Conservation (phyloP, 2,329 filamentous ascomycete genomes). For the Hypomyces rosellus region DNA sequence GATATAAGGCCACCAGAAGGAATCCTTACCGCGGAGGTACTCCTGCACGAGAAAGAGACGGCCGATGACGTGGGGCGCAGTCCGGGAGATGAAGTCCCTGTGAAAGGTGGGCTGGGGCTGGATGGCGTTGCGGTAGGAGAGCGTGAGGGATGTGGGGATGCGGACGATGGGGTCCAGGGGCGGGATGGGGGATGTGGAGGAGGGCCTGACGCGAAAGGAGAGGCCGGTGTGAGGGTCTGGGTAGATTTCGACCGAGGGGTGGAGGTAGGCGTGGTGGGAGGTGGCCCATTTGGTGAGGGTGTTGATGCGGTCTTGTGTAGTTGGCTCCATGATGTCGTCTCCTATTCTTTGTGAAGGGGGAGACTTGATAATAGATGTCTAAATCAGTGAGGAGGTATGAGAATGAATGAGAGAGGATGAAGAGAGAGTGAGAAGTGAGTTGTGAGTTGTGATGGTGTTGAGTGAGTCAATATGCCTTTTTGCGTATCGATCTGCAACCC, state of each 20-base stretch:
- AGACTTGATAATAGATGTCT: too few relatives aligned
- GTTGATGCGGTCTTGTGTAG: constrained; percentile 15
- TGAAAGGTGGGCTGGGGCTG: constrained; percentile 34
- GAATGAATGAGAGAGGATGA: too few relatives aligned
- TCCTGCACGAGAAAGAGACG: constrained; percentile 66
- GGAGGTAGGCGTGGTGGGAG: constrained; percentile 40
- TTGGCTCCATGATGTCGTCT: too few relatives aligned
- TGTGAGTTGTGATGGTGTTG: too few relatives aligned
- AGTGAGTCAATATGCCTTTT: too few relatives aligned
- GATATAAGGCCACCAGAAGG: constrained; percentile 66
- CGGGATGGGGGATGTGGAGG: constrained; percentile 20
- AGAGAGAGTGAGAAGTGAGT: too few relatives aligned
- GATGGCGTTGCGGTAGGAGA: constrained; percentile 54
- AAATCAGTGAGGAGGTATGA: too few relatives aligned
- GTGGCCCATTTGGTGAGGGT: constrained; percentile 44
- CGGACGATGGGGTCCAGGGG: constrained; percentile 41
- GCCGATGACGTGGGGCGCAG: constrained; percentile 54
- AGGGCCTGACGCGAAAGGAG: constrained; percentile 45
- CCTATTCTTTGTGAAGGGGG: too few relatives aligned
- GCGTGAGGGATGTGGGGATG: constrained; percentile 45
- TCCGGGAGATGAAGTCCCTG: constrained; percentile 38
- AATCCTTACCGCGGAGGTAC: constrained; percentile 49
- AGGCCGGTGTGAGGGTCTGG: constrained; percentile 44
- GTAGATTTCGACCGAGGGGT: constrained; percentile 48
- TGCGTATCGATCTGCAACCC: too few relatives aligned